These are phyloP conservation scores for Maudiozyma bulderi DNA, from an alignment of 805 yeast genomes.

Conservation along the genomic window DNA sequence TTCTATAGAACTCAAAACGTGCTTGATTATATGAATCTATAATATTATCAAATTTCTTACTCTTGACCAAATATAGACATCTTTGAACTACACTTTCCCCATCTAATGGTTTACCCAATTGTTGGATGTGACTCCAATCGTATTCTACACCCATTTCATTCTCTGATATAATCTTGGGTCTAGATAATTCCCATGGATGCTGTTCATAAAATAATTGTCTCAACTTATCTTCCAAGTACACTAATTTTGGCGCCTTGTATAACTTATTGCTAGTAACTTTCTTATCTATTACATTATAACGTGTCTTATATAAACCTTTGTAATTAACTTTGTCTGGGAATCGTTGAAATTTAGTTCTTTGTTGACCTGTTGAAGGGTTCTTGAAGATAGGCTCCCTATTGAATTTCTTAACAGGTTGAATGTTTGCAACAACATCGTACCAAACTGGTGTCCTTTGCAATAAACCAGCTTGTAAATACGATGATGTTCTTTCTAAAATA, in stretches of 20 bases:
- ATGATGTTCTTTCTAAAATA: conserved; percentile 74
- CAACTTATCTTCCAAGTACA: conserved; percentile 56
- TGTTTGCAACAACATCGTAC: conserved; percentile 74
- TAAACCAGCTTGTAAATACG: conserved; percentile 61
- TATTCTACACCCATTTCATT: conserved; percentile 48
- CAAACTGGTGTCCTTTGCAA: conserved; percentile 71
- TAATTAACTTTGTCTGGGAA: conserved; percentile 6
- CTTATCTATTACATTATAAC: conserved; percentile 19
- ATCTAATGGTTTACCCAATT: conserved; percentile 63
- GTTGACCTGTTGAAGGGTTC: conserved; percentile 13
- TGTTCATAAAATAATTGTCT: conserved; percentile 77
- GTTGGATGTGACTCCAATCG: conserved; percentile 77
- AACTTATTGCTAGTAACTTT: conserved; percentile 10
- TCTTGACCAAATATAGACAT: conserved; percentile 45
- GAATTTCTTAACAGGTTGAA: conserved; percentile 69
- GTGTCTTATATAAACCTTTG: conserved; percentile 29
- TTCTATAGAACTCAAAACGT: conserved; percentile 75
- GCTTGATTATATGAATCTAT: conserved; percentile 76
- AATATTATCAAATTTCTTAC: conserved; percentile 27
- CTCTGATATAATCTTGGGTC: conserved; percentile 79
- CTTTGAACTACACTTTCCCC: conserved; percentile 86
- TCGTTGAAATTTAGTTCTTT: conserved; percentile 10
- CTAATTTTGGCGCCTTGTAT: conserved; percentile 25
- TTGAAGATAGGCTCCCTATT: conserved; percentile 22
- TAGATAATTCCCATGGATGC: conserved; percentile 96